Evolutionary conservation across 2,329 filamentous ascomycete species (phyloP).

Genomic region (Talaromyces piceae): DNA sequence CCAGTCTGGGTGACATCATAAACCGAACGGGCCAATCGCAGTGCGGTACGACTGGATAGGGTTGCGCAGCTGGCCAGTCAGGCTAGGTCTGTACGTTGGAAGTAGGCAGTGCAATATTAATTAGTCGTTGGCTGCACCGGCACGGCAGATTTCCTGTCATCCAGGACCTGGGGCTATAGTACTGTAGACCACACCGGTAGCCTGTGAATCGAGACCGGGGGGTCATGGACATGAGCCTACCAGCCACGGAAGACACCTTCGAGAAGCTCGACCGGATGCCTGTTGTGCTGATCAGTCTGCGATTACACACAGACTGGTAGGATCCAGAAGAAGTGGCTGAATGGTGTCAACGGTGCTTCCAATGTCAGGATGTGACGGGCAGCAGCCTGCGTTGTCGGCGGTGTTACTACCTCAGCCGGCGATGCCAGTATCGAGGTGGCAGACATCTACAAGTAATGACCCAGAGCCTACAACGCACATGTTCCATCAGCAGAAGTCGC

Average conservation of each 20-base stretch:
- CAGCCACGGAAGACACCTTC: background rate
- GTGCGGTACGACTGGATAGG: too few species aligned
- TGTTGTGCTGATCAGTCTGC: background rate
- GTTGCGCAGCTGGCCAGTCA: slow-evolving; percentile 2
- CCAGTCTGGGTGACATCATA: slow-evolving; percentile 8
- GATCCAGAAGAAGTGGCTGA: background rate
- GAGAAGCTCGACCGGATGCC: background rate
- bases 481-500: background rate
- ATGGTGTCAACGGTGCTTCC: slow-evolving; percentile 9
- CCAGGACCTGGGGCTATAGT: too few species aligned
- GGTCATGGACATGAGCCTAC: background rate
- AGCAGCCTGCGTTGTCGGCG: slow-evolving; percentile 17
- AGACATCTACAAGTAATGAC: too few species aligned
- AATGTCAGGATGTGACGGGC: slow-evolving; percentile 22
- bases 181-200: too few species aligned
- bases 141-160: too few species aligned
- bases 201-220: too few species aligned
- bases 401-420: slow-evolving; percentile 15
- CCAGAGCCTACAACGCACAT: background rate
- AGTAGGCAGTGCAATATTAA: too few species aligned
- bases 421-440: slow-evolving; percentile 15
- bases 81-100: too few species aligned
- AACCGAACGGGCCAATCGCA: slow-evolving; percentile 9
- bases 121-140: too few species aligned
- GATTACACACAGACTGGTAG: background rate